Evolutionary conservation across 352 stramenopile species (phyloP).

Genomic region (Pythium phragmitis): DNA sequence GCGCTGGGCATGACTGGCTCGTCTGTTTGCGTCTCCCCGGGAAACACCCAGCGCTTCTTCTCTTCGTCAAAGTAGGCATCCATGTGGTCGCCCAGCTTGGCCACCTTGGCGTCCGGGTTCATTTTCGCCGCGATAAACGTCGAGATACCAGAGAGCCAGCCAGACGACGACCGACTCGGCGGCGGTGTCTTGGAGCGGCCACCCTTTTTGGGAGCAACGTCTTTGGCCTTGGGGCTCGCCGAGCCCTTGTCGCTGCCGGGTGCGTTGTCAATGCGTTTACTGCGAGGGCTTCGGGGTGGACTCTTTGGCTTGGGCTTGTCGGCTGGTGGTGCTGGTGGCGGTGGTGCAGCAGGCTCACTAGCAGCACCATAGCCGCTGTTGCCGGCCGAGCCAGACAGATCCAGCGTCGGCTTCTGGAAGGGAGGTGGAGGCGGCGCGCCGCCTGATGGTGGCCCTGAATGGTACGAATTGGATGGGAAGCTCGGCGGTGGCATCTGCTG

Average conservation of each 20-base stretch:
- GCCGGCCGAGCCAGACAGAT: conserved; percentile 45
- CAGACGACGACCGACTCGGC: conserved; percentile 54
- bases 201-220: conserved; percentile 44
- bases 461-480: conserved; percentile 9
- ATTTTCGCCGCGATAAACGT: conserved; percentile 76
- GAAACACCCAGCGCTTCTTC: conserved; percentile 87
- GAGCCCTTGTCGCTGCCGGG: conserved; percentile 75
- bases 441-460: not conserved
- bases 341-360: too few relatives aligned
- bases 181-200: conserved; percentile 78
- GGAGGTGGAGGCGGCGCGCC: conserved; percentile 9
- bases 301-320: conserved; percentile 24
- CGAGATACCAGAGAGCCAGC: conserved; percentile 62
- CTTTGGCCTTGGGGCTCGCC: conserved; percentile 64
- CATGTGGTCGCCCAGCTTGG: conserved; percentile 75
- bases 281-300: conserved; percentile 24
- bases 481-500: not conserved
- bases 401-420: conserved; percentile 44
- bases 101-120: conserved; percentile 83
- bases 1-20: conserved; percentile 64
- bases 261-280: conserved; percentile 20
- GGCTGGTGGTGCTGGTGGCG: not conserved
- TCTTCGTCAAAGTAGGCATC: conserved; percentile 82
- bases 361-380: conserved; percentile 27
- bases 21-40: conserved; percentile 65